Percentiles rank a stretch among this genome's conserved stretches.
Conservation (phyloP, 495 filamentous ascomycete species). For the Hypoxylon fuscum region DNA sequence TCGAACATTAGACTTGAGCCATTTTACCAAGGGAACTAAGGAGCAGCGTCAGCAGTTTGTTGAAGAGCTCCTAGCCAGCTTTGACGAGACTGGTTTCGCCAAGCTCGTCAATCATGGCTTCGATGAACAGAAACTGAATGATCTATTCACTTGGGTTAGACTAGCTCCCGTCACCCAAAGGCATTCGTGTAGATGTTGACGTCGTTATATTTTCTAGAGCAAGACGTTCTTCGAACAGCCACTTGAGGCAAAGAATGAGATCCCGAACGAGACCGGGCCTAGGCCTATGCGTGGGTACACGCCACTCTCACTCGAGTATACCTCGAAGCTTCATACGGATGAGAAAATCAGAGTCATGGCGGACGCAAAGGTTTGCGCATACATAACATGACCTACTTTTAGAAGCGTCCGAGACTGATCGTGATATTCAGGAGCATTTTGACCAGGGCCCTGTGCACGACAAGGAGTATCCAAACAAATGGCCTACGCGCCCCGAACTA, state of each 20-base stretch:
- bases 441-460: slow-evolving; percentile 41
- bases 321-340: slow-evolving; percentile 3
- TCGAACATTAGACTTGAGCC: slow-evolving; percentile 15
- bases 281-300: slow-evolving; percentile 18
- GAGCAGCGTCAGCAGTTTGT: slow-evolving; percentile 21
- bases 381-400: background rate
- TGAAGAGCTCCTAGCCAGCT: slow-evolving; percentile 22
- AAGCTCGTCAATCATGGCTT: slow-evolving; percentile 39
- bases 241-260: slow-evolving; percentile 5
- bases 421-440: slow-evolving; percentile 43
- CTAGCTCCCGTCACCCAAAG: background rate
- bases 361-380: slow-evolving; percentile 8
- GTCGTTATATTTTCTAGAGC: slow-evolving; percentile 1
- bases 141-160: slow-evolving; percentile 23
- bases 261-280: slow-evolving; percentile 11
- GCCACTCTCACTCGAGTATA: slow-evolving; percentile 7
- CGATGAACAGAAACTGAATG: slow-evolving; percentile 15
- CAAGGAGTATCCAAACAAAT: slow-evolving; percentile 42
- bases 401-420: no score
- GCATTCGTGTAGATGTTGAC: background rate
- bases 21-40: slow-evolving; percentile 9
- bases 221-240: slow-evolving; percentile 15
- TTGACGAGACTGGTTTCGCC: slow-evolving; percentile 37
- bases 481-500: slow-evolving; percentile 38
- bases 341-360: slow-evolving; percentile 6